phyloP scores from a whole-genome alignment of 345 rosid species.

The Aquilaria yunnanensis region DNA sequence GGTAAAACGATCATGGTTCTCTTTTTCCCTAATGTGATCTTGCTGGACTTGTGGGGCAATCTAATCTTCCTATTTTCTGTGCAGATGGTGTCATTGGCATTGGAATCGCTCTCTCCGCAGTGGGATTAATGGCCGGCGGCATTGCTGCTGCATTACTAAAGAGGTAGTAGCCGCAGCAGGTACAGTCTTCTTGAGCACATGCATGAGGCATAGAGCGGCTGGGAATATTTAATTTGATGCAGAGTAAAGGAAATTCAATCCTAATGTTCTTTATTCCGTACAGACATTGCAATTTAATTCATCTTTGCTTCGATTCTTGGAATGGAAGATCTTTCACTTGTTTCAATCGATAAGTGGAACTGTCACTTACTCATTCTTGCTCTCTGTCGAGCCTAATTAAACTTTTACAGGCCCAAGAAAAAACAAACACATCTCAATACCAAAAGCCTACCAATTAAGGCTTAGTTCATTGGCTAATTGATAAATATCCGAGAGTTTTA shows the following conservation, averaged over 20 bases:
- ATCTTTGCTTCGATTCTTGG: no score
- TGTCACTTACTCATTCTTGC: no score
- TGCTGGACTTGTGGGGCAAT: not conserved
- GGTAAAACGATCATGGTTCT: conserved; percentile 25
- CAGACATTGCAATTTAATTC: no score
- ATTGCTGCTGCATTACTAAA: conserved; percentile 65
- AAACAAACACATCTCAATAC: no score
- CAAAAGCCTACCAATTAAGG: no score
- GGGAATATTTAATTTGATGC: not conserved
- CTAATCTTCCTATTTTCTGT: conserved; percentile 1
- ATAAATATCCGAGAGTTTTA: no score
- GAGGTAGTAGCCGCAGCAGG: conserved; percentile 25
- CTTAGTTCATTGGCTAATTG: no score
- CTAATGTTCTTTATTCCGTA: no score
- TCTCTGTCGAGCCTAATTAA: no score
- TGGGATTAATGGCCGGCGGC: conserved; percentile 69
- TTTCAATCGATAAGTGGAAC: no score
- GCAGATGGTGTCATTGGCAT: conserved; percentile 86
- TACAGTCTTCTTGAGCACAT: not conserved
- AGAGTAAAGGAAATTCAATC: not conserved
- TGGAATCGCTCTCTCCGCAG: conserved; percentile 75
- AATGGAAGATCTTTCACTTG: no score
- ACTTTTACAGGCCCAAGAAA: no score
- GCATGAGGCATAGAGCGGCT: not conserved
- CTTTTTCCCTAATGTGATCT: not conserved